A percentile compares a stretch with the other conserved stretches of the same genome.
phyloP scores from a whole-genome alignment of 805 yeast species.

The Teunomyces atbi region DNA sequence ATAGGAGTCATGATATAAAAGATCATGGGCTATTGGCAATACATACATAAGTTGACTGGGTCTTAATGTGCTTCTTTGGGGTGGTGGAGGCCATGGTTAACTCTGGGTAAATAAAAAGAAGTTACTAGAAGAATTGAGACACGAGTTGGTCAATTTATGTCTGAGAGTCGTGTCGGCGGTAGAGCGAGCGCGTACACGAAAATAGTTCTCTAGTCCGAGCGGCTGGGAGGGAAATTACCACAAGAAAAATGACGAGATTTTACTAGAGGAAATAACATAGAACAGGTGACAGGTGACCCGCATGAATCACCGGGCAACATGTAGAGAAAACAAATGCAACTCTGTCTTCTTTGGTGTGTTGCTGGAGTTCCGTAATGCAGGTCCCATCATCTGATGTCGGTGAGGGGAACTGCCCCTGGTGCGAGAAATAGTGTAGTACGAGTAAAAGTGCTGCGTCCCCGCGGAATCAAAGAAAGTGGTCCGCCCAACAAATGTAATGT shows the following conservation, averaged over 20 bases:
- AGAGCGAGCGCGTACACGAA: constrained; percentile 1
- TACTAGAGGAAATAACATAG: background rate
- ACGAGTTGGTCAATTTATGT: constrained; percentile 2
- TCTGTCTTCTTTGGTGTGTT: no score
- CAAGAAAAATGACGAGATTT: background rate
- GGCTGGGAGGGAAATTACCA: background rate
- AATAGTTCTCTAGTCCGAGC: background rate
- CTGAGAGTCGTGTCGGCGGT: background rate
- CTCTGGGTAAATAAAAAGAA: background rate
- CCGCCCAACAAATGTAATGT: constrained; percentile 4
- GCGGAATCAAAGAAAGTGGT: background rate
- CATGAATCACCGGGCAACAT: no score
- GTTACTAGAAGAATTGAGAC: constrained; percentile 2
- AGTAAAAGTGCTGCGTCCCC: background rate
- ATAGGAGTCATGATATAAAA: background rate
- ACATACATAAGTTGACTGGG: constrained; percentile 70
- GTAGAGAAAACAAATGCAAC: no score
- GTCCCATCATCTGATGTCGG: background rate
- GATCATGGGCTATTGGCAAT: background rate
- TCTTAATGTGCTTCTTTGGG: constrained; percentile 61
- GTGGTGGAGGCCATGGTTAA: constrained; percentile 11
- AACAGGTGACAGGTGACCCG: background rate
- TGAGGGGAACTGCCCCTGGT: background rate
- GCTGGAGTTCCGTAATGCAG: background rate
- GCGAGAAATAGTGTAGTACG: background rate